Conservation (phyloP, 768 basidiomycete genomes). For the Trametes elegans region DNA sequence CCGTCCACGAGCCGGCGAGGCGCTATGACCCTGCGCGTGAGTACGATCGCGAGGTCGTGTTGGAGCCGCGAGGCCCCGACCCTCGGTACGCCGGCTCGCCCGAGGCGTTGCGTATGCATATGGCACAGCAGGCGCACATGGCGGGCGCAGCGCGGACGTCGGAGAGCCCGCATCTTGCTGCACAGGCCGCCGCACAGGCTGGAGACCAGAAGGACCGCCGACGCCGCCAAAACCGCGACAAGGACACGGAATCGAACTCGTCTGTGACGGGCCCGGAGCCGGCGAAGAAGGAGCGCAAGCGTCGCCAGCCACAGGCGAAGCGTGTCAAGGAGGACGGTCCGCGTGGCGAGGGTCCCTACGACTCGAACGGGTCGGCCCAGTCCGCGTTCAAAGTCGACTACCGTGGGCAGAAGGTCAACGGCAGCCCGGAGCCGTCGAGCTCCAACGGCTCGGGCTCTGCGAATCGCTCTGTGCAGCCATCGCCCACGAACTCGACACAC, state of each 20-base stretch:
- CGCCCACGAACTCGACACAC: conserved; percentile 61
- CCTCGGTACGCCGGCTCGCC: conserved; percentile 29
- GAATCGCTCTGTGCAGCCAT: conserved; percentile 65
- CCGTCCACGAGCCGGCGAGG: conserved; percentile 43
- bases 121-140: conserved; percentile 15
- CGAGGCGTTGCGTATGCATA: conserved; percentile 27
- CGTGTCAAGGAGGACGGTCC: conserved; percentile 37
- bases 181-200: conserved; percentile 33
- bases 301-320: conserved; percentile 36
- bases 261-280: conserved; percentile 32
- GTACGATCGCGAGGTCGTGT: conserved; percentile 33
- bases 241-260: conserved; percentile 33
- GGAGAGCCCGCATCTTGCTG: conserved; percentile 48
- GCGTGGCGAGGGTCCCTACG: conserved; percentile 23
- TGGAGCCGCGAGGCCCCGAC: conserved; percentile 31
- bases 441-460: conserved; percentile 65
- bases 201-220: conserved; percentile 47
- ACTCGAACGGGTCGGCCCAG: conserved; percentile 8
- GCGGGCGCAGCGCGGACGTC: conserved; percentile 41
- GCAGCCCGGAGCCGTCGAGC: conserved; percentile 61
- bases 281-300: conserved; percentile 59
- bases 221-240: conserved; percentile 48
- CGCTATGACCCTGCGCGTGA: conserved; percentile 61
- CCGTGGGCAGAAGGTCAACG: conserved; percentile 36
- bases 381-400: conserved; percentile 23